These are phyloP conservation scores for Piromyces sp. DNA, from an alignment of 192 early-diverging fungal species.

Conservation along the genomic window DNA sequence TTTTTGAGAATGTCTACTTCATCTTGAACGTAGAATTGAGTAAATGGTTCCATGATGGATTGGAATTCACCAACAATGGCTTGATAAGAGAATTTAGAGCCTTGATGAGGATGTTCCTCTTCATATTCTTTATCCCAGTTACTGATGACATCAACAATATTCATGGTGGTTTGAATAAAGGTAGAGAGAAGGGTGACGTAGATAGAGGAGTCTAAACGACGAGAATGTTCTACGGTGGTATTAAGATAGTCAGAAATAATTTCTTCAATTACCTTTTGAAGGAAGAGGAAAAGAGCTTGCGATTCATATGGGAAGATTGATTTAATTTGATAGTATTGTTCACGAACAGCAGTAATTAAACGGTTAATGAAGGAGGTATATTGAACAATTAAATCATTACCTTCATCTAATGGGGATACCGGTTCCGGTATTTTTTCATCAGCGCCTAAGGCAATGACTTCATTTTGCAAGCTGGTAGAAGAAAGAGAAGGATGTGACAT, in stretches of 20 bases:
- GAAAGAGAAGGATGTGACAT: not conserved
- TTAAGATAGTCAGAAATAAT: conserved; percentile 55
- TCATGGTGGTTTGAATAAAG: conserved; percentile 32
- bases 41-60: conserved; percentile 39
- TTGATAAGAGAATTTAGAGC: conserved; percentile 13
- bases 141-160: conserved; percentile 26
- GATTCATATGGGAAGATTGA: conserved; percentile 44
- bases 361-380: not conserved
- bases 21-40: conserved; percentile 44
- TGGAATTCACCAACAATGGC: conserved; percentile 6
- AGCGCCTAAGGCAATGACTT: not conserved
- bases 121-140: not conserved
- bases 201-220: conserved; percentile 30
- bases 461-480: not conserved
- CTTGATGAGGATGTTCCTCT: not conserved
- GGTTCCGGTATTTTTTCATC: not conserved
- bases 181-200: conserved; percentile 55
- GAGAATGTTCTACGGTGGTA: conserved; percentile 40
- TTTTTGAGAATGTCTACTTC: conserved; percentile 44
- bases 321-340: not conserved
- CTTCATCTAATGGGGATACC: not conserved
- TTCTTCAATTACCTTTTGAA: conserved; percentile 68
- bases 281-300: conserved; percentile 52
- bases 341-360: not conserved
- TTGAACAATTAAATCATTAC: not conserved